Conservation (phyloP, 257 asterid genomes). For the Vinca minor region DNA sequence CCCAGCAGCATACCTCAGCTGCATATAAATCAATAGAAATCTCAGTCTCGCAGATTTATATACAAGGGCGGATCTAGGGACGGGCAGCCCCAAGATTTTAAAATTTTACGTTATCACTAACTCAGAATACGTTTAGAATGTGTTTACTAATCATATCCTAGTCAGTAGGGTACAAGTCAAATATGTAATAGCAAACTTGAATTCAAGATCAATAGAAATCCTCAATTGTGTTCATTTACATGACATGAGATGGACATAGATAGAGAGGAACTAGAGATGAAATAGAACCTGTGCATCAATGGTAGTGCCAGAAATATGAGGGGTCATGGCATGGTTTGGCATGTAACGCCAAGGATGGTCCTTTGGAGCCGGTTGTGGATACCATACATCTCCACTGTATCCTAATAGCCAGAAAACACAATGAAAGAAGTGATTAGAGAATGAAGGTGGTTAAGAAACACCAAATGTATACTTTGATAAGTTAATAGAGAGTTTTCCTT, state of each 20-base stretch:
- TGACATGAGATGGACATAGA: not conserved
- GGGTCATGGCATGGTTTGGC: slow-evolving; percentile 99
- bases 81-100: too few species aligned
- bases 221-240: not conserved
- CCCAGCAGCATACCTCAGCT: slow-evolving; percentile 95
- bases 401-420: slow-evolving; percentile 29
- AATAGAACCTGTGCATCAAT: slow-evolving; percentile 81
- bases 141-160: not conserved
- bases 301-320: slow-evolving; percentile 94
- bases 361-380: slow-evolving; percentile 99
- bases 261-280: not conserved
- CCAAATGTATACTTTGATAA: not conserved
- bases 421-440: not conserved
- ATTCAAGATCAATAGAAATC: not conserved
- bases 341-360: slow-evolving; percentile 99
- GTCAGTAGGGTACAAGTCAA: not conserved
- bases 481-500: not conserved
- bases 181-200: not conserved
- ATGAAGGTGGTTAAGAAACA: not conserved
- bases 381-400: slow-evolving; percentile 98
- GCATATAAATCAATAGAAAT: slow-evolving; percentile 13
- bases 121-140: too few species aligned
- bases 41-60: not conserved
- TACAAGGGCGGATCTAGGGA: not conserved
- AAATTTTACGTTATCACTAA: too few species aligned